Base-by-base conservation (phyloP, 2,329 filamentous ascomycete genomes). In the Alternaria brassicae region DNA sequence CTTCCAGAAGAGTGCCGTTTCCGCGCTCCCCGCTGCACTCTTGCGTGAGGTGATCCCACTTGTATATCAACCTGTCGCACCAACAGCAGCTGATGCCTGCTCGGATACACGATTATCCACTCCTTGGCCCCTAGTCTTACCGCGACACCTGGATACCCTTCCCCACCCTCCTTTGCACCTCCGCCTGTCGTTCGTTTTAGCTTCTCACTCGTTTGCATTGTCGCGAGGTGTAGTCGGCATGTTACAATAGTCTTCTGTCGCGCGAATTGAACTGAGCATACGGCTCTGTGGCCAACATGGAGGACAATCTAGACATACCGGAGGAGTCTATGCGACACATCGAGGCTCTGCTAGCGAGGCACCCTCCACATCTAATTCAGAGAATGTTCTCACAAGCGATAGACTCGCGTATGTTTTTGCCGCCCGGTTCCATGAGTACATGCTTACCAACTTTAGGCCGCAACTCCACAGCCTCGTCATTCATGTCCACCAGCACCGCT, bases 261-360 rank as follows among this genome's bases (percentile, higher is more conserved):
- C 52, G 49, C 48, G 39, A 53, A 48, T 51, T 36, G 50, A 52
- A 45, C 48, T 66, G 62, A 58, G 50, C 62, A 61, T 52, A 48
- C 53, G 54, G 53, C 48, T 53, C 50, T 50, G 49, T 61, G 47
- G 62, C 61, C 61, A 68, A 52, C 53, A 77, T 76, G 73, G 74
- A 77, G 25, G 75, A 77, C 53, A 65, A 66, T 37, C 53, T 74
- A 44, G 72, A 77, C 19, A 75, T 77, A 41, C 73, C 73, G 10
- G 74, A 76, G 30, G 75, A 77, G 58, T 77, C 74, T 39, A 73
- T 76, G 72, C 73, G 69, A 58, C 75, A 77, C 60, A 73, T 77
- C 41, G 73, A 77, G 63, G 75, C 75, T 19, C 56, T 77, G 61
- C 60, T 77, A 57, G 68, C 68, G 47, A 68, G 72, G 50, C 74